Base-by-base conservation (phyloP, 306 rosid genomes). In the Quercus parvula region DNA sequence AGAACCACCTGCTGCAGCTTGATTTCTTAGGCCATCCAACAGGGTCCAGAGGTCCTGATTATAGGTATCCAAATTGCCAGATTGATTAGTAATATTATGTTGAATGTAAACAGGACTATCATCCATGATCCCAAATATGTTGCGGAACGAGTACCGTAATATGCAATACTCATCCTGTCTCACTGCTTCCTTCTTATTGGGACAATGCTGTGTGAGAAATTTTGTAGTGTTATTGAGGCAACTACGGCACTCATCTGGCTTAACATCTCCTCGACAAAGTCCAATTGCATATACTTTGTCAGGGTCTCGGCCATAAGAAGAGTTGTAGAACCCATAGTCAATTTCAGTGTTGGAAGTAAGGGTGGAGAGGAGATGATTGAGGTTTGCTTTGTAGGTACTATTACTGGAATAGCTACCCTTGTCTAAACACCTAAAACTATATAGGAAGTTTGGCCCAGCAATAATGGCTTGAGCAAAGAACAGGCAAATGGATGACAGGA, bases 181-280 rank as follows among this genome's bases (percentile, higher is more conserved):
- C 2, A 56, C 38, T 9, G 75, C 81, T 56, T 70, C 81, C 19
- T 55, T 54, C 15, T 56, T 30, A 51, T 18, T 69, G 38, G 57
- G 46, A 77, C 81, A 77, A 3, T 4, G 58, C 3, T 15, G 3
- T 18, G 6, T 13, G 56, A 56, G 75, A 20, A n/a, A 18, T 20
- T 22, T 35, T 33, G 1, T 14, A 13, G 58, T 13, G 69, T 30
- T 2, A 8, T 24, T 14, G 57, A 77, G 68, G 69, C 81, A 77
- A 54, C 7, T 20, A 12, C 27, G 66, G 57, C 81, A 77, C 7
- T 5, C 18, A 3, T 70, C 81, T 1, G 58, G 58, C 35, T 51
- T 4, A 33, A 56, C 8, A 20, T 77, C 81, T 25, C 69, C 81
- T 35, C 75, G 69, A 73, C 81, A 77, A 25, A 77, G 24, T 2